Conservation (phyloP, 2,329 filamentous ascomycete species). For the Aspergillus latus region DNA sequence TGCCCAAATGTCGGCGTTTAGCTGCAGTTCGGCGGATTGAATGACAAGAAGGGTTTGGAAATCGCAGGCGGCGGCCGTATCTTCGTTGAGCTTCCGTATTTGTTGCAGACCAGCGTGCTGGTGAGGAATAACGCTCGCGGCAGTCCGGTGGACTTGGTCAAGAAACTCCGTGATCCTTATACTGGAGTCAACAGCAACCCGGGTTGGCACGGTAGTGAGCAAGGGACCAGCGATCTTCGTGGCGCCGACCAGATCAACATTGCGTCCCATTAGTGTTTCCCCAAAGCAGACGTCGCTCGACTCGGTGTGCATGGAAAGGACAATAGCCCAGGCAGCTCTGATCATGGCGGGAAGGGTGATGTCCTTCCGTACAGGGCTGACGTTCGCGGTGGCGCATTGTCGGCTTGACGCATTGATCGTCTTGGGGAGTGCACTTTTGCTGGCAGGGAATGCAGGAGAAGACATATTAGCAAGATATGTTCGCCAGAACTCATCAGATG, state of each 20-base stretch:
- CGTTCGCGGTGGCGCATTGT: no score
- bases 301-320: constrained; percentile 48
- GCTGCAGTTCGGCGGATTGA: background rate
- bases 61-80: background rate
- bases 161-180: constrained; percentile 52
- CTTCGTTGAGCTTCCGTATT: constrained; percentile 53
- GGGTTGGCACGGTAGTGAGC: constrained; percentile 37
- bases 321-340: constrained; percentile 54
- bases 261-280: constrained; percentile 54
- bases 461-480: no score
- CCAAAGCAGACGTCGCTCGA: constrained; percentile 54
- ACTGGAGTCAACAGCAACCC: constrained; percentile 39
- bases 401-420: no score
- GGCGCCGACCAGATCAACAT: constrained; percentile 51
- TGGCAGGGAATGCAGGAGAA: no score
- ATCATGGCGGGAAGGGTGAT: constrained; percentile 52
- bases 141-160: constrained; percentile 56
- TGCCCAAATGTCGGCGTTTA: no score
- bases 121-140: constrained; percentile 59
- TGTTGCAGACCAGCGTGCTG: constrained; percentile 60
- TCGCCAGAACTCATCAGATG: no score
- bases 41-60: background rate
- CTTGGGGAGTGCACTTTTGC: no score
- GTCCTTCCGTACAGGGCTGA: background rate
- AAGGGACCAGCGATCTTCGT: constrained; percentile 49